phyloP scores from a whole-genome alignment of 805 yeast genomes.

The Danielia oregonensis region DNA sequence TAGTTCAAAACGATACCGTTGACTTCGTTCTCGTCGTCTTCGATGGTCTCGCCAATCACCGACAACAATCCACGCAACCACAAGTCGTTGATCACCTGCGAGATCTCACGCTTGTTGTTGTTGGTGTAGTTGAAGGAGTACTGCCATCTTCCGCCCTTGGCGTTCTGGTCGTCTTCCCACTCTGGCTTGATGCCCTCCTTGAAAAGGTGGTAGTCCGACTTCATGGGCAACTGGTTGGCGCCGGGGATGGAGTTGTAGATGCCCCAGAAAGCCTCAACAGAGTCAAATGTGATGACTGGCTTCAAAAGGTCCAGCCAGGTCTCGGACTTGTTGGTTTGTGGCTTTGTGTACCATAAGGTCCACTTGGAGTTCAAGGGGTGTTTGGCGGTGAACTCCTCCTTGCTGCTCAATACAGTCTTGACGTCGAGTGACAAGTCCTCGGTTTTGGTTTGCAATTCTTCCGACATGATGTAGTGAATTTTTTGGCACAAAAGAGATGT shows the following conservation, averaged over 20 bases:
- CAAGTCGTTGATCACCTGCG: slow-evolving; percentile 71
- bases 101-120: slow-evolving; percentile 60
- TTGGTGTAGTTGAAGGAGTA: slow-evolving; percentile 68
- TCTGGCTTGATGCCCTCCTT: slow-evolving; percentile 94
- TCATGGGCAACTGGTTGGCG: slow-evolving; percentile 85
- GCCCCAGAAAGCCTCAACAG: slow-evolving; percentile 99
- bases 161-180: slow-evolving; percentile 92
- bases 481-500: slow-evolving; percentile 15
- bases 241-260: slow-evolving; percentile 89
- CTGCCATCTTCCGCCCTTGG: slow-evolving; percentile 92
- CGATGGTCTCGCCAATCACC: slow-evolving; percentile 93
- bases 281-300: slow-evolving; percentile 84
- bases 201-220: slow-evolving; percentile 93
- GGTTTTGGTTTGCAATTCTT: slow-evolving; percentile 42
- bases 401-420: slow-evolving; percentile 54
- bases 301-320: slow-evolving; percentile 91
- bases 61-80: slow-evolving; percentile 90
- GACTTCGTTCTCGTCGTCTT: slow-evolving; percentile 77
- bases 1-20: slow-evolving; percentile 91
- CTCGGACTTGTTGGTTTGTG: slow-evolving; percentile 72
- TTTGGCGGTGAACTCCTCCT: slow-evolving; percentile 65
- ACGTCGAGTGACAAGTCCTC: slow-evolving; percentile 41
- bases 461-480: slow-evolving; percentile 28
- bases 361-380: slow-evolving; percentile 90
- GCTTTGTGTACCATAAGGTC: slow-evolving; percentile 98